phyloP scores from a whole-genome alignment of 352 stramenopile genomes.

The Phytopythium vexans region DNA sequence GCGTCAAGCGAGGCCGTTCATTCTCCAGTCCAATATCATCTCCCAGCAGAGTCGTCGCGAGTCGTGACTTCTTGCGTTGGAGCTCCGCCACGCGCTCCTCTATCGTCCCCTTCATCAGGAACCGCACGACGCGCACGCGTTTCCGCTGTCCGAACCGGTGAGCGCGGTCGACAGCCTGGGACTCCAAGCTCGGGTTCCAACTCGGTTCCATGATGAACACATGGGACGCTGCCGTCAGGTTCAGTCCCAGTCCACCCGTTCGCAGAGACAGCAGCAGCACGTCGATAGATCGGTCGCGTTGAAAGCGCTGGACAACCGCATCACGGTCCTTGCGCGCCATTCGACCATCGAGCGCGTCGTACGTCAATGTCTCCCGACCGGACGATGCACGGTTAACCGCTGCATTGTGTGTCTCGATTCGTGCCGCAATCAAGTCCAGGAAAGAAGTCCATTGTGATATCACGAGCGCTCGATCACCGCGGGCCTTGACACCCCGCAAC shows the following conservation, averaged over 20 bases:
- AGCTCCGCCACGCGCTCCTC: constrained; percentile 88
- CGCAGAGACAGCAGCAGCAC: constrained; percentile 88
- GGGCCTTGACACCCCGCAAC: constrained; percentile 38
- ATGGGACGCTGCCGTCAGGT: constrained; percentile 89
- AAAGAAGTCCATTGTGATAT: constrained; percentile 89
- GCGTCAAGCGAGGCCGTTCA: not conserved
- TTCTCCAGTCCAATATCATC: constrained; percentile 15
- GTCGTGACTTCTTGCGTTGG: constrained; percentile 82
- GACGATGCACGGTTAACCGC: constrained; percentile 11
- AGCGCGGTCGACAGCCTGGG: constrained; percentile 85
- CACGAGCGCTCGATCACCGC: constrained; percentile 64
- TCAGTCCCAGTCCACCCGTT: constrained; percentile 89
- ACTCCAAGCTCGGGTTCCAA: constrained; percentile 91
- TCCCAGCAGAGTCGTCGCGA: constrained; percentile 75
- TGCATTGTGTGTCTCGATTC: constrained; percentile 32
- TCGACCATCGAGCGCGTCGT: constrained; percentile 55
- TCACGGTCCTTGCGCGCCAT: constrained; percentile 61
- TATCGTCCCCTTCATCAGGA: constrained; percentile 86
- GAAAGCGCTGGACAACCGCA: constrained; percentile 55
- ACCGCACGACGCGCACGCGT: constrained; percentile 72
- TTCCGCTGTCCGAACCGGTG: constrained; percentile 85
- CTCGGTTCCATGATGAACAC: constrained; percentile 94
- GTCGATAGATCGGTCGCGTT: constrained; percentile 51
- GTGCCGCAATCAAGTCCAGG: constrained; percentile 70
- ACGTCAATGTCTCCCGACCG: constrained; percentile 24